Evolutionary conservation across 192 early-diverging fungal genomes (phyloP), one percentile per base, ranked within the genome.

Genomic region (Coemansia sp.): DNA sequence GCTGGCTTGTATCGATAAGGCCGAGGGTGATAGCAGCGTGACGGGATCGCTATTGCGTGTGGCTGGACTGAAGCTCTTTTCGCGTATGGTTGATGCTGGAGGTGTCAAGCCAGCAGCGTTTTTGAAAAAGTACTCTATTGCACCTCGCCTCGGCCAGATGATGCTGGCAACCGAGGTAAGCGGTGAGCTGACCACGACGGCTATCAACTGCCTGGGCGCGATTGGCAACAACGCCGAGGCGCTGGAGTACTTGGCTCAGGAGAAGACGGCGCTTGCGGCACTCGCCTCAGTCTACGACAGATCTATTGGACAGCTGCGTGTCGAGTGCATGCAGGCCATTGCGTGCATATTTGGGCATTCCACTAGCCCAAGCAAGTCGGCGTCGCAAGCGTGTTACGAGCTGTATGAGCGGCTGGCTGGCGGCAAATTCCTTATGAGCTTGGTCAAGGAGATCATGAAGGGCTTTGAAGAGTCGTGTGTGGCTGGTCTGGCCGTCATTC

Each of bases 361-460:
- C 34, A 13, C 60, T 12, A 47, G 66, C 20, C 72, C 81, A 4
- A 67, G 64, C 55, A 66, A 58, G 40, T 40, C 70, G 3, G 47
- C 61, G 9, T 83, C 81, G 18, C 81, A 83, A 68, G 49, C 70
- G 22, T 83, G 81, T 62, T 83, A 75, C 41, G 76, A 83, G 36
- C 67, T 83, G 39, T 83, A 83, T 52, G 53, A 67, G 43, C 61
- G 62, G 66, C 81, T 83, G 49, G 75, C 65, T 36, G 57, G 70
- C 22, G 76, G 75, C 40, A 66, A 75, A 60, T 70, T 83, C 57
- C 72, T 83, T 7, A 67, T 68, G 53, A 66, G 70, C 52, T 57
- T 83, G 31, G 69, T 70, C 20, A 77, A 83, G 61, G 81, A 83
- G 64, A 78, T 83, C 41, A 83, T 75, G 76, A 83, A 78, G 57